These are phyloP conservation scores for Kazachstania africana DNA, from an alignment of 805 yeast species.

Conservation along the genomic window DNA sequence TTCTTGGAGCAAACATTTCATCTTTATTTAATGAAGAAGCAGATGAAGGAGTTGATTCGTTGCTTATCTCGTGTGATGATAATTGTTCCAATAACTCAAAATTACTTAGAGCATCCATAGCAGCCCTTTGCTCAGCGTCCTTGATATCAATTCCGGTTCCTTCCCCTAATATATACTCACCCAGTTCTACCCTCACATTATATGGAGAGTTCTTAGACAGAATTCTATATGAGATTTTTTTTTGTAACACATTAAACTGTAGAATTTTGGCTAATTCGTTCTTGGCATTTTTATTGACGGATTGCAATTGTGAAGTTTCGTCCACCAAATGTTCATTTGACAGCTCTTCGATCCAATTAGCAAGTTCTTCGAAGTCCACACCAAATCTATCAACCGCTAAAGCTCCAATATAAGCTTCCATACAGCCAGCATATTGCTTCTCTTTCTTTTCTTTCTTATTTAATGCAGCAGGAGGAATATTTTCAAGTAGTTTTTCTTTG, in stretches of 20 bases:
- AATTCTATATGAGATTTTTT: constrained; percentile 1
- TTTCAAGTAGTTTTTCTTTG: no score
- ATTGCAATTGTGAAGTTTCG: no score
- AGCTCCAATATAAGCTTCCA: constrained; percentile 87
- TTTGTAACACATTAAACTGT: constrained; percentile 26
- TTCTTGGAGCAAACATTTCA: no score
- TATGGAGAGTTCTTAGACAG: constrained; percentile 14
- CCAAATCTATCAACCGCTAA: constrained; percentile 36
- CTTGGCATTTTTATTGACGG: constrained; percentile 49
- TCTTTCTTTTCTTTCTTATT: no score
- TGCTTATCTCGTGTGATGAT: no score
- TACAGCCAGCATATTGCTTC: constrained; percentile 67
- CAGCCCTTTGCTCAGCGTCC: constrained; percentile 71
- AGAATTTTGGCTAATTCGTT: constrained; percentile 49
- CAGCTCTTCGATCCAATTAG: no score
- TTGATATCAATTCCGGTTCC: constrained; percentile 43
- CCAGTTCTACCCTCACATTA: constrained; percentile 43
- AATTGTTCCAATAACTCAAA: constrained; percentile 43
- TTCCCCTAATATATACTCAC: constrained; percentile 43
- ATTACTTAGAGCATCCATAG: constrained; percentile 55
- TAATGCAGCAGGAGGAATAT: no score
- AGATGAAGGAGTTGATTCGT: no score
- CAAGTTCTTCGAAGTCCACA: no score
- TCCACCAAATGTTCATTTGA: no score
- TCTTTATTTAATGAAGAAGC: no score